A percentile compares a stretch with the other conserved stretches of the same genome.
phyloP scores from a whole-genome alignment of 2,329 filamentous ascomycete genomes.

The Dichotomopilus funicola region DNA sequence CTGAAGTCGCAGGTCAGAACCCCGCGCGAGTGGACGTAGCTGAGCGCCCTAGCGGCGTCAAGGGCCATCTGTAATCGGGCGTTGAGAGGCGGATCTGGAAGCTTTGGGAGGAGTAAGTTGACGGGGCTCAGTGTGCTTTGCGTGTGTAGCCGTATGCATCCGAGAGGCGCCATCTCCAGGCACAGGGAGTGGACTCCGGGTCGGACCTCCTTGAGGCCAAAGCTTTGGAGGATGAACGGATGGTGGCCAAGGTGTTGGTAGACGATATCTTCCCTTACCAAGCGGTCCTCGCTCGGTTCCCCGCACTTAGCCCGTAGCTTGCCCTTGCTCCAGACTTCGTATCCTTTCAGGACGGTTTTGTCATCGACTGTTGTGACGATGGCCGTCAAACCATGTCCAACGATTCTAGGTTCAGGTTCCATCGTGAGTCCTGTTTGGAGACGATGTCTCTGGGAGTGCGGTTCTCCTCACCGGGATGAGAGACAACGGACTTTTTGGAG shows the following conservation, averaged over 20 bases:
- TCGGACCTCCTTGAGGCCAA: conserved; percentile 1
- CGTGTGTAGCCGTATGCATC: neutral
- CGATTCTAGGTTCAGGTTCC: too few relatives aligned
- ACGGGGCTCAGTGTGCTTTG: too few relatives aligned
- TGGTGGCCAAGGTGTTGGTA: conserved; percentile 4
- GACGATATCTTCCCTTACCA: conserved; percentile 1
- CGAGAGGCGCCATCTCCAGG: neutral
- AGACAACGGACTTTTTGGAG: too few relatives aligned
- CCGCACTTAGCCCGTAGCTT: neutral
- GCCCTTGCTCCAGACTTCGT: conserved; percentile 4
- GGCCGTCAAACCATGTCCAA: too few relatives aligned
- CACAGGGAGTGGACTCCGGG: conserved; percentile 5
- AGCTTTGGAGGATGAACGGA: neutral
- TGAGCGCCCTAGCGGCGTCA: neutral
- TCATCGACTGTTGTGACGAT: neutral
- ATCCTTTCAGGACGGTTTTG: conserved; percentile 6
- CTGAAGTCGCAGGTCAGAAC: conserved; percentile 1
- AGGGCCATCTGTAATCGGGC: neutral
- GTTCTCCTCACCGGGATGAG: too few relatives aligned
- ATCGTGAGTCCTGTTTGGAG: too few relatives aligned
- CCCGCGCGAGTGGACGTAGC: neutral
- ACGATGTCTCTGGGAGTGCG: too few relatives aligned
- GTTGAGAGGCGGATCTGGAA: neutral
- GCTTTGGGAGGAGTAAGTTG: too few relatives aligned
- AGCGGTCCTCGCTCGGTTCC: too few relatives aligned